Conservation (phyloP, 2,329 filamentous ascomycete genomes). For the Xylaria sp. region DNA sequence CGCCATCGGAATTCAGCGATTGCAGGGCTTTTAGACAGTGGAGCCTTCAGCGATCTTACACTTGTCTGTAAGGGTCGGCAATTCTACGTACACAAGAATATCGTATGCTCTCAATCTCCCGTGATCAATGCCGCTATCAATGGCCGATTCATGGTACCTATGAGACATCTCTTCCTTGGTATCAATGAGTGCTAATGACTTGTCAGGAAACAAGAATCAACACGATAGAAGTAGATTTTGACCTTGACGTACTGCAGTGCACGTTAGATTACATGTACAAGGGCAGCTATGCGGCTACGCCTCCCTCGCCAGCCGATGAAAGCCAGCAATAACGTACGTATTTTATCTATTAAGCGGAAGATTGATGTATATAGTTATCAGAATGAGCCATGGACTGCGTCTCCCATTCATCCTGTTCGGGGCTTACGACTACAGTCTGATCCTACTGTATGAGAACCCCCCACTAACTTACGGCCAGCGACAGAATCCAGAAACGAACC, state of each 20-base stretch:
- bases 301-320: background rate
- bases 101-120: conserved; percentile 43
- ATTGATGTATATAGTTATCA: too few relatives aligned
- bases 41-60: conserved; percentile 32
- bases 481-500: too few relatives aligned
- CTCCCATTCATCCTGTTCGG: too few relatives aligned
- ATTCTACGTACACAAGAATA: conserved; percentile 43
- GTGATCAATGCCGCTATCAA: conserved; percentile 40
- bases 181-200: background rate
- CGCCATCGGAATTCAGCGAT: too few relatives aligned
- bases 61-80: conserved; percentile 38
- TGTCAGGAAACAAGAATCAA: conserved; percentile 24
- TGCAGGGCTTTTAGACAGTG: too few relatives aligned
- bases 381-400: too few relatives aligned
- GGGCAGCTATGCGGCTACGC: conserved; percentile 13
- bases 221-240: conserved; percentile 25
- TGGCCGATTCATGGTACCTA: conserved; percentile 45
- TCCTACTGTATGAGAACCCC: too few relatives aligned
- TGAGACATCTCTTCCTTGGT: background rate
- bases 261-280: conserved; percentile 38
- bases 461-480: too few relatives aligned
- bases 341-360: too few relatives aligned
- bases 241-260: conserved; percentile 8
- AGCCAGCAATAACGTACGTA: too few relatives aligned
- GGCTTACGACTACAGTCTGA: too few relatives aligned